Base-by-base conservation (phyloP, 176 grass and related monocot species). In the Panicum miliaceum region DNA sequence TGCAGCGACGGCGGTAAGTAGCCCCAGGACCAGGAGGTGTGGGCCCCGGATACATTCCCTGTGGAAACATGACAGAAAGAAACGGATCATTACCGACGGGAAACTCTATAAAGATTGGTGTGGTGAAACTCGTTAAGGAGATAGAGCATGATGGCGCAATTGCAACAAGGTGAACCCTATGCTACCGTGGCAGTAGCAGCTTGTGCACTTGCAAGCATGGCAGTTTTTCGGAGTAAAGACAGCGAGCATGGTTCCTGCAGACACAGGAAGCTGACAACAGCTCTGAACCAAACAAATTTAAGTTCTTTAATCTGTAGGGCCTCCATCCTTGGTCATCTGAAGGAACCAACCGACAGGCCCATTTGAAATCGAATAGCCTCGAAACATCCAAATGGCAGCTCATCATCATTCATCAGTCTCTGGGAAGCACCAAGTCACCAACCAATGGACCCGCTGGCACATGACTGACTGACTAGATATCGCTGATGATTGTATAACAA, bases 1-100 rank as follows among this genome's bases (percentile, higher is more conserved):
- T 88, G 85, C 53, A 98, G 72, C 5, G 96, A 98, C 12, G 91
- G 96, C 72, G 92, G 96, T 76, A 98, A 70, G 88, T 90, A 93
- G 19, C 91, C 96, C 91, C 91, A 95, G 22, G 89, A 81, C 91
- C 91, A 95, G 22, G 89, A 81, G 70, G 64, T 83, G 45, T 73
- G 71, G 0, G 56, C 78, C 22, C 68, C 88, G 32, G 86, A 78
- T 43, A 87, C 81, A 48, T 88, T 89, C 15, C 87, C 91, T 92
- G 83, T 34, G 13, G 7, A 71, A 86, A 70, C 38, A 76, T 67
- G n/a, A 81, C 18, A 71, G 4, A 76, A 57, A 63, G 15, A 10
- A 88, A 59, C 12, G 15, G 16, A 47, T 4, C 4, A 45, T 83
- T 65, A 58, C 69, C 66, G 32, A 40, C 16, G 5, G 6, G 0